Percentiles rank a stretch among this genome's conserved stretches.
phyloP scores from a whole-genome alignment of 805 yeast species.

The Lipomyces starkeyi region DNA sequence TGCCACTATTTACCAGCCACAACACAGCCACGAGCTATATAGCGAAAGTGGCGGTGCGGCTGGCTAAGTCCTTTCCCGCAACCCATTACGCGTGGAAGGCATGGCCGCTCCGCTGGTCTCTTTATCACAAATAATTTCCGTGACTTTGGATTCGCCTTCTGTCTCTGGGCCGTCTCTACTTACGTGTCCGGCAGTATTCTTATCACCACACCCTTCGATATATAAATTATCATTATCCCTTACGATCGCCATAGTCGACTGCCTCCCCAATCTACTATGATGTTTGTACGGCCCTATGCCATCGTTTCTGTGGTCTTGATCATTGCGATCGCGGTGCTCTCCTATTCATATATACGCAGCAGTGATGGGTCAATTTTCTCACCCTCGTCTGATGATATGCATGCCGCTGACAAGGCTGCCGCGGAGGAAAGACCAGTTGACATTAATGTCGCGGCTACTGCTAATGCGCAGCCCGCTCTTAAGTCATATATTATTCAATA shows the following conservation, averaged over 20 bases:
- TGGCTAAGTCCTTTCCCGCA: too few relatives aligned
- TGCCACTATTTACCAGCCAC: too few relatives aligned
- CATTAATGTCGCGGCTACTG: background rate
- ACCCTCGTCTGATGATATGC: slow-evolving; percentile 1
- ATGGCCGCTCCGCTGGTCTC: too few relatives aligned
- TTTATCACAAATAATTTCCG: too few relatives aligned
- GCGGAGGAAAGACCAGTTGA: slow-evolving; percentile 14
- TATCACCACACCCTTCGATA: background rate
- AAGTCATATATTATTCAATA: slow-evolving; percentile 33
- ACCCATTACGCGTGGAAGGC: too few relatives aligned
- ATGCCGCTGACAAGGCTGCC: slow-evolving; percentile 16
- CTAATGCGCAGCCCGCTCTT: background rate
- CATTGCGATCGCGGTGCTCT: slow-evolving; percentile 14
- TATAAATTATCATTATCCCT: background rate
- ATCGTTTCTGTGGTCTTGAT: slow-evolving; percentile 10
- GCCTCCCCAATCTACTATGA: background rate
- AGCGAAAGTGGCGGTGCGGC: too few relatives aligned
- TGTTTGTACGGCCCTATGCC: slow-evolving; percentile 7
- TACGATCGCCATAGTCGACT: background rate
- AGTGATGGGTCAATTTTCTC: slow-evolving; percentile 9
- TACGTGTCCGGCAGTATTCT: background rate
- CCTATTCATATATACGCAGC: slow-evolving; percentile 5
- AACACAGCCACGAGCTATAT: too few relatives aligned
- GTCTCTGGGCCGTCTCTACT: too few relatives aligned
- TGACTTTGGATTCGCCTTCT: background rate